phyloP scores from a whole-genome alignment of 805 yeast genomes.

The Danielozyma ontarioensis region DNA sequence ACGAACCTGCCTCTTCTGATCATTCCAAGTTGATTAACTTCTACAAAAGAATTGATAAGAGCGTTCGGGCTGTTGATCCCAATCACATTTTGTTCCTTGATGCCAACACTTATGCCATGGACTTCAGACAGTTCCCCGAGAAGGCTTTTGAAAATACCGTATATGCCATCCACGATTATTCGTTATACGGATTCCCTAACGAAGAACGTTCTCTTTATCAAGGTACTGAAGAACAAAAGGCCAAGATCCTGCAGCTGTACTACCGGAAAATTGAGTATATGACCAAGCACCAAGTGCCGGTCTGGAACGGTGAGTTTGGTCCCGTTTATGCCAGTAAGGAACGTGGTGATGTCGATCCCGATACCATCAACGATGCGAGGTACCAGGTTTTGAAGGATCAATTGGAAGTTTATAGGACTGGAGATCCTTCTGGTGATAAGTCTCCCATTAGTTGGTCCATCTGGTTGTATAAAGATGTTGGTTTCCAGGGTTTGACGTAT shows the following conservation, averaged over 20 bases:
- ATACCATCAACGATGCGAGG: constrained; percentile 32
- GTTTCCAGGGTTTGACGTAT: constrained; percentile 45
- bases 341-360: constrained; percentile 38
- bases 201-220: constrained; percentile 24
- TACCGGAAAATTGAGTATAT: constrained; percentile 41
- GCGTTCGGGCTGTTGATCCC: constrained; percentile 40
- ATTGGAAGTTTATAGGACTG: constrained; percentile 36
- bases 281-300: constrained; percentile 37
- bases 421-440: constrained; percentile 46
- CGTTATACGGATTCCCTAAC: constrained; percentile 41
- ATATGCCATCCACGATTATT: constrained; percentile 48
- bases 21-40: constrained; percentile 36
- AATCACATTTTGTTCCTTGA: constrained; percentile 46
- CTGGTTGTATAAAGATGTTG: constrained; percentile 51
- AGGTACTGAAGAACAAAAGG: constrained; percentile 31
- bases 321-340: constrained; percentile 42
- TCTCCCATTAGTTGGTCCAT: constrained; percentile 46
- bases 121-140: constrained; percentile 43
- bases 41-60: constrained; percentile 34
- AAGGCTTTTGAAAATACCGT: constrained; percentile 36
- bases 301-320: constrained; percentile 53
- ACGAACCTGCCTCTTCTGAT: constrained; percentile 46
- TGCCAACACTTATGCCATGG: constrained; percentile 49
- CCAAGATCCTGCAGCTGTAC: constrained; percentile 33
- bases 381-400: constrained; percentile 43